These are phyloP conservation scores for Ammopiptanthus mongolicus DNA, from an alignment of 306 rosid genomes.

Conservation along the genomic window DNA sequence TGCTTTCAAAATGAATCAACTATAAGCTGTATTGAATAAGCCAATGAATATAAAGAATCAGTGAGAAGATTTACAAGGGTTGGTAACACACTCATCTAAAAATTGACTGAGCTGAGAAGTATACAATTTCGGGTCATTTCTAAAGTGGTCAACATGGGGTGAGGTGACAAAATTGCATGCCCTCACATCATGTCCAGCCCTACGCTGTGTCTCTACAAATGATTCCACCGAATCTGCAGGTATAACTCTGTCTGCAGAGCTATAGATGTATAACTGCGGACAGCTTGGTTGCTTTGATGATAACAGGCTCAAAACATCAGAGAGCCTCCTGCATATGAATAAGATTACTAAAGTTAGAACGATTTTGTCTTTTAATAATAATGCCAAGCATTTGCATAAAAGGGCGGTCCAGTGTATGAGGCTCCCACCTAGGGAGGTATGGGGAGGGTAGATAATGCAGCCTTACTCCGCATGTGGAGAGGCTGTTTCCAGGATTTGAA, in stretches of 20 bases:
- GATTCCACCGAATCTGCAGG: constrained; percentile 86
- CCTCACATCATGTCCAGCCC: constrained; percentile 80
- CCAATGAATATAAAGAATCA: constrained; percentile 18
- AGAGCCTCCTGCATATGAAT: constrained; percentile 71
- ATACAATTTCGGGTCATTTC: constrained; percentile 81
- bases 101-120: constrained; percentile 76
- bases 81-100: constrained; percentile 70
- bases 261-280: constrained; percentile 87
- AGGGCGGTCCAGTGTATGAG: no score
- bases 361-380: not conserved
- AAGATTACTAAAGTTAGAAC: not conserved
- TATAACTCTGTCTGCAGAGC: constrained; percentile 89
- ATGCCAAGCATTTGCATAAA: not conserved
- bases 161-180: constrained; percentile 91
- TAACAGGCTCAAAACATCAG: constrained; percentile 67
- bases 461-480: no score
- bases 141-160: constrained; percentile 95
- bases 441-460: no score
- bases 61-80: constrained; percentile 39
- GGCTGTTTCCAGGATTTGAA: no score
- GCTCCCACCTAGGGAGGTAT: no score
- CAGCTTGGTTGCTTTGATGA: constrained; percentile 81
- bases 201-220: constrained; percentile 68
- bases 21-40: constrained; percentile 8
- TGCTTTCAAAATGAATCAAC: constrained; percentile 33